A percentile compares a stretch with the other conserved stretches of the same genome.
Conservation (phyloP, 805 yeast genomes). For the Hanseniaspora thailandica region DNA sequence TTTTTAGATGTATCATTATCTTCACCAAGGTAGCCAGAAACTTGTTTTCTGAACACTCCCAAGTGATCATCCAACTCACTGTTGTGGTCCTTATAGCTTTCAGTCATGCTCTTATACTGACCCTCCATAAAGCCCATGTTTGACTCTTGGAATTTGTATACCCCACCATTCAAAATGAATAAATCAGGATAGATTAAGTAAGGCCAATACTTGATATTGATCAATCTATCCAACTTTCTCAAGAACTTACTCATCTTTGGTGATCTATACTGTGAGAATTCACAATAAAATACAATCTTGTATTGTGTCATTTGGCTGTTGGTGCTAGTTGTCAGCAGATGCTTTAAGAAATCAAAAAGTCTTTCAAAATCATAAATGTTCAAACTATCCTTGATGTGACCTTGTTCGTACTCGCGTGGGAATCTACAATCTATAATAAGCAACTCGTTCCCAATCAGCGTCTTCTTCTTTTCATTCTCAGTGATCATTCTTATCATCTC, state of each 20-base stretch:
- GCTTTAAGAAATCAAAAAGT: slow-evolving; percentile 33
- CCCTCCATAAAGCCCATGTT: slow-evolving; percentile 60
- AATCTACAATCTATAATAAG: slow-evolving; percentile 77
- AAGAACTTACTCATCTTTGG: slow-evolving; percentile 83
- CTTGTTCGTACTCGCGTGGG: slow-evolving; percentile 83
- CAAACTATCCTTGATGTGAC: slow-evolving; percentile 76
- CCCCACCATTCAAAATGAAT: slow-evolving; percentile 82
- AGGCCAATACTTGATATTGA: slow-evolving; percentile 70
- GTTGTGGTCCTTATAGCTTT: not conserved
- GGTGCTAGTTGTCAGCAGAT: slow-evolving; percentile 7
- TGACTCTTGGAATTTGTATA: slow-evolving; percentile 58
- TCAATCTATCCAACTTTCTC: slow-evolving; percentile 66
- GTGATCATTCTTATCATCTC: not conserved
- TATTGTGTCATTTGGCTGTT: not conserved
- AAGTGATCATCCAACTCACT: slow-evolving; percentile 1
- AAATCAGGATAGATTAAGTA: slow-evolving; percentile 77
- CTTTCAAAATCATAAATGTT: slow-evolving; percentile 68
- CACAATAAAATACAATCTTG: slow-evolving; percentile 75
- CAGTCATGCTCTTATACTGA: slow-evolving; percentile 73
- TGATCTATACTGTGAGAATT: slow-evolving; percentile 85
- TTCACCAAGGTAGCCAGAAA: not conserved
- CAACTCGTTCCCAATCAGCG: not conserved
- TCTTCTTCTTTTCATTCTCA: not conserved
- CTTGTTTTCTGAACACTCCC: slow-evolving; percentile 36
- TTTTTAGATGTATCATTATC: slow-evolving; percentile 38